phyloP scores from a whole-genome alignment of 768 basidiomycete species.

The Auriscalpium microsporum region DNA sequence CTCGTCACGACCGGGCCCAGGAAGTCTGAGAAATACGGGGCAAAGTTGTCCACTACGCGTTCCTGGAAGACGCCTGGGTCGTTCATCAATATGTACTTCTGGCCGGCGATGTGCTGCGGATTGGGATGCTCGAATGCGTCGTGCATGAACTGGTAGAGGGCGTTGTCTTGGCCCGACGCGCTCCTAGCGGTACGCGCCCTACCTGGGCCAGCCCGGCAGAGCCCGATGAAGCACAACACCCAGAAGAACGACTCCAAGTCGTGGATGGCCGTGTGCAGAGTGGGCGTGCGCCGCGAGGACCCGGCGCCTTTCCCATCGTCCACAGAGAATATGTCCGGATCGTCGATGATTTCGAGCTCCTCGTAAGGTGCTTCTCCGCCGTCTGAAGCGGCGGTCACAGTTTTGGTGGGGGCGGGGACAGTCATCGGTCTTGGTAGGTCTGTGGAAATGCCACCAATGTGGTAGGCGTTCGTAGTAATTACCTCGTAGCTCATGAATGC shows the following conservation, averaged over 20 bases:
- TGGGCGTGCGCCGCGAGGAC: background rate
- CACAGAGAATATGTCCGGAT: no score
- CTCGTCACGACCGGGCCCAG: background rate
- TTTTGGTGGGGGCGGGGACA: no score
- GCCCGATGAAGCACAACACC: background rate
- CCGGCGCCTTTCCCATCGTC: no score
- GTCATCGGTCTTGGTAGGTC: no score
- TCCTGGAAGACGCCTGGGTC: background rate
- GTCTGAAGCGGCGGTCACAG: no score
- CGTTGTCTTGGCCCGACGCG: background rate
- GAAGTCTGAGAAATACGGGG: background rate
- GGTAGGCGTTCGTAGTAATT: no score
- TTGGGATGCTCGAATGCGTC: background rate
- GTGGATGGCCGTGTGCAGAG: background rate
- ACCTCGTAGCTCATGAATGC: background rate
- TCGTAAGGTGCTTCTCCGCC: no score
- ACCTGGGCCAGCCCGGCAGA: background rate
- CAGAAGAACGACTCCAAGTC: background rate
- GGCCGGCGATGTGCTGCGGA: background rate
- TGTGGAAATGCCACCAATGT: no score
- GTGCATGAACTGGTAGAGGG: background rate
- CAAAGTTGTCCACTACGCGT: background rate
- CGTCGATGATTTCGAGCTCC: no score
- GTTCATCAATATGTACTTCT: background rate
- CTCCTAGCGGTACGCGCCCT: background rate